phyloP scores from a whole-genome alignment of 352 stramenopile species.

The Phytophthora crassamura region DNA sequence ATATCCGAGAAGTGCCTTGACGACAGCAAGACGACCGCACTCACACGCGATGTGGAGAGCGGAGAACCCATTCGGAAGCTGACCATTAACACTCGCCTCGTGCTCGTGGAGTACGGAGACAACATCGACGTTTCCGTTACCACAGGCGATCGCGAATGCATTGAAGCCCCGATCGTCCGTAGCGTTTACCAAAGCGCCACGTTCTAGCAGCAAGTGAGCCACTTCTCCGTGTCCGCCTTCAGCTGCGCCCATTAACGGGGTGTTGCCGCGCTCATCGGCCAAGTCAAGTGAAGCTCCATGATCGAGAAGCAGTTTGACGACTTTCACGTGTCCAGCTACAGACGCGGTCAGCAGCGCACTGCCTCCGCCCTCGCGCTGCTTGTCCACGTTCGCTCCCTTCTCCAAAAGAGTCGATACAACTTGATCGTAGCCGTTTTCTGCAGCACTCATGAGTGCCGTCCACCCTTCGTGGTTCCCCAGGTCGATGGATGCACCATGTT shows the following conservation, averaged over 20 bases:
- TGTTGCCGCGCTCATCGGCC: not conserved
- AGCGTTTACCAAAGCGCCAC: not conserved
- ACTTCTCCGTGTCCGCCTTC: not conserved
- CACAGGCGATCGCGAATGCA: not conserved
- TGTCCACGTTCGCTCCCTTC: conserved; percentile 1
- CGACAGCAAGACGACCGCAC: not conserved
- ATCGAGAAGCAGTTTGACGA: not conserved
- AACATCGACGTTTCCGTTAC: not conserved
- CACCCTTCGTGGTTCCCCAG: conserved; percentile 1
- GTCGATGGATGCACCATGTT: conserved; percentile 2
- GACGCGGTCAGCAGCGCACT: not conserved
- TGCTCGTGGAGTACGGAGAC: conserved; percentile 6
- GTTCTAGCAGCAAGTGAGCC: not conserved
- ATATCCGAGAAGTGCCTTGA: conserved; percentile 1
- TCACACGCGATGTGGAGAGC: conserved; percentile 11
- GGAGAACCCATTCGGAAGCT: conserved; percentile 9
- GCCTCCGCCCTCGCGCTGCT: not conserved
- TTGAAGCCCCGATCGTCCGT: not conserved
- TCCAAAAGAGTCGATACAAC: conserved; percentile 1
- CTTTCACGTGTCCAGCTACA: not conserved
- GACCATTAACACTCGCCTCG: conserved; percentile 3
- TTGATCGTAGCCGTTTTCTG: not conserved
- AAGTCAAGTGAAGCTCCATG: not conserved
- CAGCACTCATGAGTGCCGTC: conserved; percentile 5
- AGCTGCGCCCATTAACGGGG: not conserved